phyloP scores from a whole-genome alignment of 495 filamentous ascomycete species.

The Hyaloscypha bicolor region DNA sequence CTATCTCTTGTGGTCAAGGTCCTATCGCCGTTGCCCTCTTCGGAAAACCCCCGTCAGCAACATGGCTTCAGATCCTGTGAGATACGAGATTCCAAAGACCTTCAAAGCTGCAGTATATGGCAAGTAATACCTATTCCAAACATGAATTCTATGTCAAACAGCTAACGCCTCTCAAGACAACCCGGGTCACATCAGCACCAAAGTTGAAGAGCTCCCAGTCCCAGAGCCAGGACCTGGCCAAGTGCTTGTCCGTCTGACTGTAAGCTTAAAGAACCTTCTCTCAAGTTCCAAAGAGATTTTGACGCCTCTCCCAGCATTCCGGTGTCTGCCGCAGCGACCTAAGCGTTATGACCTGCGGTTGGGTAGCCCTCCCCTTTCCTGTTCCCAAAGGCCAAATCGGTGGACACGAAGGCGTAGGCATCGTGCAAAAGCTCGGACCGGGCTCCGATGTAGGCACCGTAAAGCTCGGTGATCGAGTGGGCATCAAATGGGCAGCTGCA shows the following conservation, averaged over 20 bases:
- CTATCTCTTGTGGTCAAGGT: neutral
- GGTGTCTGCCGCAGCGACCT: conserved; percentile 71
- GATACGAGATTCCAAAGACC: conserved; percentile 9
- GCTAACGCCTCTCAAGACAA: neutral
- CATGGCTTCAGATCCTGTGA: conserved; percentile 8
- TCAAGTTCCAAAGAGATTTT: neutral
- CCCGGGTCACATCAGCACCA: conserved; percentile 2
- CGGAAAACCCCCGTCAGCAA: neutral
- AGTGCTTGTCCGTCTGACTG: conserved; percentile 64
- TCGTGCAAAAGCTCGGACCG: conserved; percentile 59
- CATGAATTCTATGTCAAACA: neutral
- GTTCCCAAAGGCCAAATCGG: conserved; percentile 65
- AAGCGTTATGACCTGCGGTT: conserved; percentile 55
- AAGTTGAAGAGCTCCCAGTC: conserved; percentile 62
- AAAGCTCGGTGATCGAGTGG: conserved; percentile 66
- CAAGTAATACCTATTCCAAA: neutral
- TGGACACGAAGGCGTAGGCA: conserved; percentile 62
- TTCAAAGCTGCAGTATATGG: conserved; percentile 9
- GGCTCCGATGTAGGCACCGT: conserved; percentile 49
- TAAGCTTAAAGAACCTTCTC: neutral
- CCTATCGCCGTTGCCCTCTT: neutral
- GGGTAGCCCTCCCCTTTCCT: conserved; percentile 43
- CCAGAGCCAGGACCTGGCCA: conserved; percentile 63
- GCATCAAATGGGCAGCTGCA: conserved; percentile 50
- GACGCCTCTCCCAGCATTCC: conserved; percentile 23